A percentile compares a stretch with the other conserved stretches of the same genome.
These are phyloP conservation scores for Amorphotheca resinae DNA, from an alignment of 495 filamentous ascomycete genomes.

Conservation along the genomic window DNA sequence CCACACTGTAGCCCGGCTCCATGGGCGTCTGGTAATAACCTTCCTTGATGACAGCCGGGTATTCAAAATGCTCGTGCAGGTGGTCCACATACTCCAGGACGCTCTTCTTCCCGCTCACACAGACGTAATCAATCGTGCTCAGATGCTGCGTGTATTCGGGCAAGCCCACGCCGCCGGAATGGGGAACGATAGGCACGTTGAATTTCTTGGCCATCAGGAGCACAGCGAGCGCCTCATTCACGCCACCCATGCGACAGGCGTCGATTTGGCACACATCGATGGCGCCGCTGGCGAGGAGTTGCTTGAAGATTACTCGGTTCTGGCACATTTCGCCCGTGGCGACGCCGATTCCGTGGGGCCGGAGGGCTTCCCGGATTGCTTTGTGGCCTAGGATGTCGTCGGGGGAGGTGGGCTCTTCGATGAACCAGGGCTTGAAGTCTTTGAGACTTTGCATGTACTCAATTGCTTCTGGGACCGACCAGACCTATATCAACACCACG, in stretches of 20 bases:
- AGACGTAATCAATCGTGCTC: constrained; percentile 88
- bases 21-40: constrained; percentile 81
- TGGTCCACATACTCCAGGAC: constrained; percentile 89
- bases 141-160: constrained; percentile 93
- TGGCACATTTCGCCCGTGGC: constrained; percentile 96
- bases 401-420: constrained; percentile 91
- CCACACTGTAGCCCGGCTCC: constrained; percentile 75
- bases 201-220: constrained; percentile 82
- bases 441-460: constrained; percentile 72
- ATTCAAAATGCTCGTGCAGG: constrained; percentile 83
- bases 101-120: constrained; percentile 66
- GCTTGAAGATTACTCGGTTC: constrained; percentile 91
- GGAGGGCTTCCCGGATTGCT: constrained; percentile 66
- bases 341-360: constrained; percentile 64
- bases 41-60: constrained; percentile 67
- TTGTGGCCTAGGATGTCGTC: constrained; percentile 88
- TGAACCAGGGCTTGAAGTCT: constrained; percentile 90
- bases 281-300: constrained; percentile 64
- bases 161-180: constrained; percentile 79
- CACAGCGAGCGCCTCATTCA: constrained; percentile 90
- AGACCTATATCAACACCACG: constrained; percentile 48
- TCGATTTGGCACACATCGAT: constrained; percentile 88
- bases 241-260: constrained; percentile 80
- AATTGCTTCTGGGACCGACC: constrained; percentile 86
- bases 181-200: constrained; percentile 72